phyloP scores from a whole-genome alignment of 73 alveolate genomes.

The Strombidium stylifer region DNA sequence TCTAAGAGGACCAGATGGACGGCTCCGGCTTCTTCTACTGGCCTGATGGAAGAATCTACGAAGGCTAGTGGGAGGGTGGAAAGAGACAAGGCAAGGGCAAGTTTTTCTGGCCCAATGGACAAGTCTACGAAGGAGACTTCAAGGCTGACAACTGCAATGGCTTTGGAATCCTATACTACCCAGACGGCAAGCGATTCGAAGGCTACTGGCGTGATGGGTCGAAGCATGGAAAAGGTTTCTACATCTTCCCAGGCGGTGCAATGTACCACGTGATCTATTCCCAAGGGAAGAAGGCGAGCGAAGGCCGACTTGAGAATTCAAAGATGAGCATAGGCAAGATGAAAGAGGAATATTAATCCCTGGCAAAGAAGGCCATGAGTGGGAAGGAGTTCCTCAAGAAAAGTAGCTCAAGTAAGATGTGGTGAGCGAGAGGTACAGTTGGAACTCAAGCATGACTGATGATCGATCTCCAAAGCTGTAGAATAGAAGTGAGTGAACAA shows the following conservation, averaged over 20 bases:
- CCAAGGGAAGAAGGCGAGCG: slow-evolving; percentile 51
- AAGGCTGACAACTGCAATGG: slow-evolving; percentile 51
- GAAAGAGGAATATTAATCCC: slow-evolving; percentile 8
- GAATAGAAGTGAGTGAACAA: background rate
- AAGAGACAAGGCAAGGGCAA: slow-evolving; percentile 36
- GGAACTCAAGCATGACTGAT: background rate
- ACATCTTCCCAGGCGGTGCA: slow-evolving; percentile 50
- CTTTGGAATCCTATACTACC: slow-evolving; percentile 20
- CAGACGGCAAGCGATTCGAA: slow-evolving; percentile 40
- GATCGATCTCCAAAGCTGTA: background rate
- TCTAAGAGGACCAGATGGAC: slow-evolving; percentile 34
- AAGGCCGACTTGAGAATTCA: slow-evolving; percentile 40
- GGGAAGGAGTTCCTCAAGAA: slow-evolving; percentile 1
- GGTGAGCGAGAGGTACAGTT: background rate
- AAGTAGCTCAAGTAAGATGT: background rate
- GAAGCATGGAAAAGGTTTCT: slow-evolving; percentile 26
- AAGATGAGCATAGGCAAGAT: slow-evolving; percentile 21
- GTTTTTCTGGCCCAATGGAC: slow-evolving; percentile 53
- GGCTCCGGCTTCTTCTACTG: slow-evolving; percentile 37
- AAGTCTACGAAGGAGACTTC: slow-evolving; percentile 61
- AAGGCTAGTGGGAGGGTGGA: slow-evolving; percentile 43
- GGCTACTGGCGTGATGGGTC: slow-evolving; percentile 42
- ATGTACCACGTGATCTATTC: slow-evolving; percentile 33
- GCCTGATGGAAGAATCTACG: slow-evolving; percentile 49
- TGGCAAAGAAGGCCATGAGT: slow-evolving; percentile 19